Conservation (phyloP, 768 basidiomycete genomes). For the Pholiota molesta region DNA sequence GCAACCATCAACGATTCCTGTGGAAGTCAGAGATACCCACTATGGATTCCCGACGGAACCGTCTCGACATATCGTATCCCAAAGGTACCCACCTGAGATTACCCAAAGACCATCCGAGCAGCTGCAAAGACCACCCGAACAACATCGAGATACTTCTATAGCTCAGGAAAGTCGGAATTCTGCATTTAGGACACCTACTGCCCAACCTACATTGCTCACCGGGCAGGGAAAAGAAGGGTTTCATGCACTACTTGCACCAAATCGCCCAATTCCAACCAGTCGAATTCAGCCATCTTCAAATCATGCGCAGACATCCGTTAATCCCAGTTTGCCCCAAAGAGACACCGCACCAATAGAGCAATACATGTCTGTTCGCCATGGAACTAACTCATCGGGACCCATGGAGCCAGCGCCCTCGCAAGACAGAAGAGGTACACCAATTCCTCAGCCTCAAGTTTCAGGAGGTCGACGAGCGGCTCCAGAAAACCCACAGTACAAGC, state of each 20-base stretch:
- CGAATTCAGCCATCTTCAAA: conserved; percentile 8
- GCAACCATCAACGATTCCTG: background rate
- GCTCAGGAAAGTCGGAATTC: background rate
- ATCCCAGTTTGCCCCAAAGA: background rate
- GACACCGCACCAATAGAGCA: background rate
- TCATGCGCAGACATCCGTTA: background rate
- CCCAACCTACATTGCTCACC: background rate
- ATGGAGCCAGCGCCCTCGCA: conserved; percentile 1
- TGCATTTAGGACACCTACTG: background rate
- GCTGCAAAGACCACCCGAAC: conserved; percentile 4
- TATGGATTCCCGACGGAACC: background rate
- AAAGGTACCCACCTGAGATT: background rate
- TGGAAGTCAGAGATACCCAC: background rate
- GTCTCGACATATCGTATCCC: background rate
- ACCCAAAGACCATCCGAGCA: background rate
- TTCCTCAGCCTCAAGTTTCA: background rate
- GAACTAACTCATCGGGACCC: background rate
- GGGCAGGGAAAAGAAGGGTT: conserved; percentile 3
- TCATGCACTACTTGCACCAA: background rate
- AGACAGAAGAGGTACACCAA: conserved; percentile 2
- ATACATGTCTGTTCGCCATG: background rate
- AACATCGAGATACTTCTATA: background rate
- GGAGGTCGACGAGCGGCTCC: background rate
- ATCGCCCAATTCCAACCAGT: background rate
- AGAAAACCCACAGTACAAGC: conserved; percentile 1